Evolutionary conservation across 768 basidiomycete species (phyloP), one percentile per base, ranked within the genome.

Genomic region (Auricularia heimuer): DNA sequence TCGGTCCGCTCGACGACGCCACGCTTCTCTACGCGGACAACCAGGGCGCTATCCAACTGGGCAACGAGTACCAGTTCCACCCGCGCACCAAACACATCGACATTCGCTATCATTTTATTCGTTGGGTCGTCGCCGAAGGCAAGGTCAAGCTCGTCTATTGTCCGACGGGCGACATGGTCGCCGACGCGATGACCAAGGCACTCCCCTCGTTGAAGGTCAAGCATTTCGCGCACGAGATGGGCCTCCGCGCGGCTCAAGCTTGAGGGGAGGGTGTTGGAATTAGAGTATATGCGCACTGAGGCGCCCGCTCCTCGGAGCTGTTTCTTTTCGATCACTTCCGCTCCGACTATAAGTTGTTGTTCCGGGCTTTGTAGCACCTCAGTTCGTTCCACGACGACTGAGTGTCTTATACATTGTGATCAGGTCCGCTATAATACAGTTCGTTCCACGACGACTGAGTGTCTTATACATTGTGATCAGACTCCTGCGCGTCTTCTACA

Each of bases 171-270:
- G 68, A 77, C 35, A 79, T 76, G 66, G 56, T 71, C 8, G 77
- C 79, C 0, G 79, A 81, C 68, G 71, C 77, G 10, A 74, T 82
- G 62, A 81, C 77, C 0, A 80, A 81, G 65, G 63, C 72, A 1
- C 71, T 79, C 0, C 68, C 35, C 4, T 11, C 61, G 2, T 2
- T 44, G 56, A 60, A 64, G 66, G 18, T 47, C 63, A 35, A 61
- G 29, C 21, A 64, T 12, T 64, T 65, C 47, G n/a, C 29, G n/a
- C 8, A 6, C 6, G 24, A 64, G 16, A 8, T 64, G 12, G 65
- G 65, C 1, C 16, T 66, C 1, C 3, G 4, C 47, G 47, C 1
- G 10, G 47, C 47, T 51, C 14, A 18, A 37, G 63, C 63, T 42
- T 66, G 63, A 66, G 63, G 65, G 65, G 65, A 51, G 54, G 65